Conservation (phyloP, 352 stramenopile genomes). For the Globisporangium paroecandrum region DNA sequence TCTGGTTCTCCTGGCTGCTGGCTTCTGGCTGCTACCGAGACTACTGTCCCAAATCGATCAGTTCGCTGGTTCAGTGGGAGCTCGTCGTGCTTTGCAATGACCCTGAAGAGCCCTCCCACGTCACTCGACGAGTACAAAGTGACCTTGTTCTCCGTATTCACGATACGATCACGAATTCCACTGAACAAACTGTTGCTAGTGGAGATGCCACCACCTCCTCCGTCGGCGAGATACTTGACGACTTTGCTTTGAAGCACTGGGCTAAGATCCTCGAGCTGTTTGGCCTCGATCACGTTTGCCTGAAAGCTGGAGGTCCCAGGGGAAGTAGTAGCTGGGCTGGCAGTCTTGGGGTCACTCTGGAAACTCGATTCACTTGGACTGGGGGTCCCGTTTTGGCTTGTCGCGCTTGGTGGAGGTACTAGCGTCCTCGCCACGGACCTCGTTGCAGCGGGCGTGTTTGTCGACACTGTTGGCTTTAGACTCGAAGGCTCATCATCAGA, state of each 20-base stretch:
- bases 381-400: background rate
- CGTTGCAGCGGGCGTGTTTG: background rate
- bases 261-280: background rate
- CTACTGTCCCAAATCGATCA: background rate
- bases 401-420: background rate
- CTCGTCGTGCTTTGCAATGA: background rate
- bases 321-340: background rate
- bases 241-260: background rate
- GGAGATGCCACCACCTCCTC: background rate
- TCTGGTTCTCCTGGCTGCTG: too few species aligned
- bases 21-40: background rate
- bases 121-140: background rate
- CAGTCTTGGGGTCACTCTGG: background rate
- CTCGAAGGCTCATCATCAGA: background rate
- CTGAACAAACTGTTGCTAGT: background rate
- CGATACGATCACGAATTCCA: background rate
- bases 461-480: background rate
- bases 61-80: constrained; percentile 4
- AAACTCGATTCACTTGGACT: background rate
- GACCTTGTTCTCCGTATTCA: background rate
- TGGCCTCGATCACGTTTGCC: background rate
- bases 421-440: background rate
- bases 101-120: background rate
- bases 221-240: background rate
- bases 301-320: background rate